These are phyloP conservation scores for Backusella sp. DNA, from an alignment of 192 early-diverging fungal species.

Conservation along the genomic window DNA sequence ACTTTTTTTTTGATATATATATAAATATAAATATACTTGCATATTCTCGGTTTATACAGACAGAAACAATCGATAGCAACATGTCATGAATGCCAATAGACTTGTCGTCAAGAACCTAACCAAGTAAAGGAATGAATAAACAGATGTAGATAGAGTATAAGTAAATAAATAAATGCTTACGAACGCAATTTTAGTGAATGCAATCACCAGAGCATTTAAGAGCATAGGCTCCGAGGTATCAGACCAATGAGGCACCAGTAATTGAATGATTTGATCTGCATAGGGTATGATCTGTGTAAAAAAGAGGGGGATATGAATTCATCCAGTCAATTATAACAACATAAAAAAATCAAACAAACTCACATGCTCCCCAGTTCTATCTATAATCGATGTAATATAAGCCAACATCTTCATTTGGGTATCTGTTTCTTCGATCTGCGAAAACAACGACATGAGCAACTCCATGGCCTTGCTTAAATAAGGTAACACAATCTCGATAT, in stretches of 20 bases:
- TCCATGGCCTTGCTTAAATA: conserved; percentile 63
- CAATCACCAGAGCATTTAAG: conserved; percentile 72
- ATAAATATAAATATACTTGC: conserved; percentile 26
- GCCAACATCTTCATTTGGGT: conserved; percentile 72
- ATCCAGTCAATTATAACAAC: not conserved
- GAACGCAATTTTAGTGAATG: conserved; percentile 74
- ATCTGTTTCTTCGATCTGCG: conserved; percentile 72
- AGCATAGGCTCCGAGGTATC: conserved; percentile 77
- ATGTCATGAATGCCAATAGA: conserved; percentile 71
- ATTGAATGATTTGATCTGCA: conserved; percentile 65
- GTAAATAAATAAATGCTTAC: conserved; percentile 37
- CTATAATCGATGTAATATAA: conserved; percentile 71
- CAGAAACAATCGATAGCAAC: conserved; percentile 72
- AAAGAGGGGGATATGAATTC: not conserved
- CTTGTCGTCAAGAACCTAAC: conserved; percentile 41
- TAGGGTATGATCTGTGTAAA: conserved; percentile 62
- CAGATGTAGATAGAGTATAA: not conserved
- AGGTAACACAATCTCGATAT: conserved; percentile 60
- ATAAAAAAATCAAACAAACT: not conserved
- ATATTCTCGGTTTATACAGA: conserved; percentile 66
- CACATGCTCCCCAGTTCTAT: conserved; percentile 70
- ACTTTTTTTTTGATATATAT: not conserved
- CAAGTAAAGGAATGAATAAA: not conserved
- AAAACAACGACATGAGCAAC: conserved; percentile 56
- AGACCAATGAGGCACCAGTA: conserved; percentile 83